Percentiles rank a stretch among this genome's conserved stretches.
phyloP scores from a whole-genome alignment of 1,139 yeast species.

The Candida gigantensis region DNA sequence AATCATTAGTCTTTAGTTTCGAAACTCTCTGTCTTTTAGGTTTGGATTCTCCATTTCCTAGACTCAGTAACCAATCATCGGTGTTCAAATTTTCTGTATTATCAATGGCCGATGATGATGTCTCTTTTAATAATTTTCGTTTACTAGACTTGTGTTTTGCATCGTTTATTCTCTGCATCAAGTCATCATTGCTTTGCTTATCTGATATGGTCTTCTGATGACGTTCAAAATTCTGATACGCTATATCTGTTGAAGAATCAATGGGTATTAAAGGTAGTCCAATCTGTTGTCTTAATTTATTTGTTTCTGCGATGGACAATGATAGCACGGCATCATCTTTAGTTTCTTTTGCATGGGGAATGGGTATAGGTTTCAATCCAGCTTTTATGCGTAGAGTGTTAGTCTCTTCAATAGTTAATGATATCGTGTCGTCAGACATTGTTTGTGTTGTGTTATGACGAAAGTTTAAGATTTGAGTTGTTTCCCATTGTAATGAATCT shows the following conservation, averaged over 20 bases:
- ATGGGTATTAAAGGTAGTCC: constrained; percentile 34
- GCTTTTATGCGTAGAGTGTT: constrained; percentile 34
- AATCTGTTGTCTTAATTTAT: constrained; percentile 31
- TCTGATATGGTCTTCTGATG: constrained; percentile 13
- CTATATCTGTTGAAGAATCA: constrained; percentile 6
- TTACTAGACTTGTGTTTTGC: constrained; percentile 13
- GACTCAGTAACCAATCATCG: constrained; percentile 41
- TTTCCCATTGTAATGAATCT: not conserved
- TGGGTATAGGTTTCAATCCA: constrained; percentile 33
- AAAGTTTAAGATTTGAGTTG: not conserved
- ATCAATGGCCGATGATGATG: constrained; percentile 25
- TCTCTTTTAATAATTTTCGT: constrained; percentile 6
- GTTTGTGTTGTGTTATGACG: not conserved
- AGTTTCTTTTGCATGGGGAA: not conserved
- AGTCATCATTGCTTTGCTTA: constrained; percentile 13
- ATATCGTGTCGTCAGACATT: constrained; percentile 30
- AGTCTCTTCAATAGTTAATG: constrained; percentile 40
- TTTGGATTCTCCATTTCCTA: constrained; percentile 17
- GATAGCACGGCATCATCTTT: constrained; percentile 14
- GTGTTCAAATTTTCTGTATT: constrained; percentile 28
- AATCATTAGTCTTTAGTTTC: constrained; percentile 4
- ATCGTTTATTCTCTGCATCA: constrained; percentile 18
- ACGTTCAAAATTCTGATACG: constrained; percentile 19
- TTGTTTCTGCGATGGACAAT: constrained; percentile 40
- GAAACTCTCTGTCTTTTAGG: constrained; percentile 7